Base-by-base conservation (phyloP, 345 rosid species). In the Punica granatum region DNA sequence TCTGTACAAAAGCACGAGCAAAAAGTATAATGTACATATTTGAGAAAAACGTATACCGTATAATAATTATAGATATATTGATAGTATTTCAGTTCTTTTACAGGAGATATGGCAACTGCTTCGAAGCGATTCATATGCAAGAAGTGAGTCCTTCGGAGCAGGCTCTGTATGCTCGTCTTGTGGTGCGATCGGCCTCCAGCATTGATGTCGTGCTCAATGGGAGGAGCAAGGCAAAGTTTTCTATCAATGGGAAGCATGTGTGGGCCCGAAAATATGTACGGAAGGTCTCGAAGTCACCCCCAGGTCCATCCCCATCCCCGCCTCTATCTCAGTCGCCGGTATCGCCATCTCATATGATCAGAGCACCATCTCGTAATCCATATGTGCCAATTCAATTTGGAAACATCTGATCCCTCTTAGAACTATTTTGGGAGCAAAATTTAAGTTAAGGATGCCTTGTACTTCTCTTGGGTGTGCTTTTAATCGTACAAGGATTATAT, bases 241-340 rank as follows among this genome's bases (percentile, higher is more conserved):
- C 78, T 71, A 87, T 92, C 35, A 82, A 86, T 46, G 90, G 96
- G 2, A 92, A 89, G 75, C 96, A 92, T 72, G 89, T 80, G 39
- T 81, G 88, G 90, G 90, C 85, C 14, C 69, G 90, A 0, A 87
- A 76, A 62, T 85, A 60, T 68, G 72, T 81, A 26, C 70, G 64
- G 26, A 86, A 72, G 66, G 44, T 18, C 5, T 2, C 18, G 19
- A 68, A 39, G 23, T 43, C 41, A n/a, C 30, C 69, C 1, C 70
- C 76, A 1, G 30, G 58, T 4, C 64, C 21, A 0, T 18, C 69
- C 9, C 46, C 31, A 28, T 26, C 61, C 33, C 11, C 70, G 0
- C 28, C 76, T 3, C 60, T 73, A 0, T 5, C 69, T 23, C 46
- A 19, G 26, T 60, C 63, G 14, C 28, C 59, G 61, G 61, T 7